Conservation (phyloP, 805 yeast genomes). For the Yamadazyma paraphyllophila region DNA sequence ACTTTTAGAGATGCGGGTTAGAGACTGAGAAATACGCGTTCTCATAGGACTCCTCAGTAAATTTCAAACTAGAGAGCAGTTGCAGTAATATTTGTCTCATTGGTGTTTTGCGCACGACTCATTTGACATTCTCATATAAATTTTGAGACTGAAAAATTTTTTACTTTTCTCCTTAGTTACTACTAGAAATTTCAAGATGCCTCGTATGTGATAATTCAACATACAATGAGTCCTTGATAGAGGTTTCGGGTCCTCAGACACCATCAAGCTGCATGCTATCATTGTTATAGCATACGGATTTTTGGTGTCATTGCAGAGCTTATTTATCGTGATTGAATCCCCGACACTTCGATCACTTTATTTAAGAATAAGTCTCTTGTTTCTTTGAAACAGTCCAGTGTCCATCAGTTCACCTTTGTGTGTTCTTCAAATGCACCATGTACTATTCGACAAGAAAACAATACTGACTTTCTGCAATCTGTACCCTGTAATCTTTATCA, state of each 20-base stretch:
- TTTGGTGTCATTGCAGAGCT: constrained; percentile 12
- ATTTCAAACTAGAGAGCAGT: constrained; percentile 1
- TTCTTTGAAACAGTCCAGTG: not conserved
- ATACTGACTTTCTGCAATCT: not conserved
- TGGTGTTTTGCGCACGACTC: constrained; percentile 1
- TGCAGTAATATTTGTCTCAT: not conserved
- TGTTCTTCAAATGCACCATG: not conserved
- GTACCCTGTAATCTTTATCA: not conserved
- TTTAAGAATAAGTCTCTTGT: constrained; percentile 17
- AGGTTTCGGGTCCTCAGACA: constrained; percentile 73
- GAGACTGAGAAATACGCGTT: constrained; percentile 1
- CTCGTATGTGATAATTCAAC: constrained; percentile 50
- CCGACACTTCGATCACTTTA: constrained; percentile 81
- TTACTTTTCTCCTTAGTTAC: constrained; percentile 8
- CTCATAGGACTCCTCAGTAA: not conserved
- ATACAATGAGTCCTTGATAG: constrained; percentile 20
- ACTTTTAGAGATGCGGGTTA: not conserved
- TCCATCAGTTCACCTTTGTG: not conserved
- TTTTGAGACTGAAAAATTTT: constrained; percentile 14
- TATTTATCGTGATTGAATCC: constrained; percentile 60
- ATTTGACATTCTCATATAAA: not conserved
- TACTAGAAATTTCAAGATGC: constrained; percentile 42
- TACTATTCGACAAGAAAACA: not conserved
- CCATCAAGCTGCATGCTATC: not conserved
- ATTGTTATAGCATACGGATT: not conserved